Evolutionary conservation across 106 monocot species (phyloP).

Genomic region (Dendrobium nobile): DNA sequence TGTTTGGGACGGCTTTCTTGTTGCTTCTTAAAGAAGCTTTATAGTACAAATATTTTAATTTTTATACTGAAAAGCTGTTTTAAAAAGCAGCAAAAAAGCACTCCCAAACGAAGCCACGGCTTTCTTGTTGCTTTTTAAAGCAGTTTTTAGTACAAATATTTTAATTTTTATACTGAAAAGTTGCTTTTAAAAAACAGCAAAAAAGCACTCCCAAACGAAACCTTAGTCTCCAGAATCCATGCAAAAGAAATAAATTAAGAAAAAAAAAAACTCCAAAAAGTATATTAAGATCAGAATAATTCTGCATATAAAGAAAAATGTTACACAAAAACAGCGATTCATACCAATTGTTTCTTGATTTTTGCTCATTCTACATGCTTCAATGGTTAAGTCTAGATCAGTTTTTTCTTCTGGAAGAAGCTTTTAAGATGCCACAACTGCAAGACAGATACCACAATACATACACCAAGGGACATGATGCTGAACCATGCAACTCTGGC

Average conservation of each 20-base stretch:
- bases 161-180: too few species aligned
- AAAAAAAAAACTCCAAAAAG: not conserved
- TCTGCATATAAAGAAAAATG: not conserved
- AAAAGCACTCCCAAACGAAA: too few species aligned
- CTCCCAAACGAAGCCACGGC: too few species aligned
- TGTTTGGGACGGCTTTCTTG: too few species aligned
- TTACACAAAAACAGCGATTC: not conserved
- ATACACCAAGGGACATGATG: conserved; percentile 67
- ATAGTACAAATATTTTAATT: too few species aligned
- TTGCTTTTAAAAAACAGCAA: too few species aligned
- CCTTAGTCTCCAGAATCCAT: not conserved
- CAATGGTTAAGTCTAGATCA: conserved; percentile 36
- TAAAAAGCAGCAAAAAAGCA: too few species aligned
- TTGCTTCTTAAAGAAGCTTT: too few species aligned
- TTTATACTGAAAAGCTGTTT: too few species aligned
- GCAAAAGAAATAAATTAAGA: not conserved
- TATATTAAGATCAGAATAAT: not conserved
- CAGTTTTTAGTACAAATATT: too few species aligned
- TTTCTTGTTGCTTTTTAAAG: too few species aligned
- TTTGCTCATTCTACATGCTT: conserved; percentile 3
- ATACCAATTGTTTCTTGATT: not conserved
- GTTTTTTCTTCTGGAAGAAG: conserved; percentile 79
- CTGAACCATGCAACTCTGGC: conserved; percentile 78
- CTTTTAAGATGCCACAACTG: conserved; percentile 74
- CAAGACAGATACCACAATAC: conserved; percentile 48